A percentile compares a stretch with the other conserved stretches of the same genome.
These are phyloP conservation scores for Penicillium cosmopolitanum DNA, from an alignment of 495 filamentous ascomycete genomes.

Conservation along the genomic window DNA sequence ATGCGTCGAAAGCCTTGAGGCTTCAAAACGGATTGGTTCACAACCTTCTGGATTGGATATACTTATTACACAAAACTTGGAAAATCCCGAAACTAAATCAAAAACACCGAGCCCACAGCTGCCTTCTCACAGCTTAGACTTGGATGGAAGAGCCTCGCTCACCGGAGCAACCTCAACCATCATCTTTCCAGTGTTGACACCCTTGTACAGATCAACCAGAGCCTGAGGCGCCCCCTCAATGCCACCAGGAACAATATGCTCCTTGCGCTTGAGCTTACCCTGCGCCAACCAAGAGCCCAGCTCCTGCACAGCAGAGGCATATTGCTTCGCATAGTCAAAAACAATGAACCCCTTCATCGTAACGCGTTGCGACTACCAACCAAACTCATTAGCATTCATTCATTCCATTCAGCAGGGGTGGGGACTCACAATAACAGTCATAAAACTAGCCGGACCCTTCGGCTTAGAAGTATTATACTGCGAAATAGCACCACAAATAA, in stretches of 20 bases:
- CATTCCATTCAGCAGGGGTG: not conserved
- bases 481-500: slow-evolving; percentile 58
- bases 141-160: slow-evolving; percentile 31
- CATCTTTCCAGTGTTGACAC: slow-evolving; percentile 57
- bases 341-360: slow-evolving; percentile 62
- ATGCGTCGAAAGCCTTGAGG: too few species aligned
- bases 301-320: slow-evolving; percentile 46
- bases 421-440: slow-evolving; percentile 53
- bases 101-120: not conserved
- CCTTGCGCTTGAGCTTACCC: slow-evolving; percentile 60
- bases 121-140: slow-evolving; percentile 36
- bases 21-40: not conserved
- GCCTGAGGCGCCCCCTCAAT: slow-evolving; percentile 53
- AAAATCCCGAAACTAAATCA: too few species aligned
- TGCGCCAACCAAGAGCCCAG: slow-evolving; percentile 53
- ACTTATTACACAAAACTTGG: too few species aligned
- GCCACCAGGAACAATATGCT: slow-evolving; percentile 56
- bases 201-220: slow-evolving; percentile 53
- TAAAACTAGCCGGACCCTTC: slow-evolving; percentile 50
- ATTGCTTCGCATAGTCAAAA: slow-evolving; percentile 54
- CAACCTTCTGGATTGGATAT: not conserved
- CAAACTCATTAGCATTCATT: slow-evolving; percentile 24
- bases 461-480: slow-evolving; percentile 55
- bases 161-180: slow-evolving; percentile 51
- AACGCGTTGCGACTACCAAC: slow-evolving; percentile 47